A percentile compares a stretch with the other conserved stretches of the same genome.
Conservation (phyloP, 805 yeast species). For the Ogataea glucozyma region DNA sequence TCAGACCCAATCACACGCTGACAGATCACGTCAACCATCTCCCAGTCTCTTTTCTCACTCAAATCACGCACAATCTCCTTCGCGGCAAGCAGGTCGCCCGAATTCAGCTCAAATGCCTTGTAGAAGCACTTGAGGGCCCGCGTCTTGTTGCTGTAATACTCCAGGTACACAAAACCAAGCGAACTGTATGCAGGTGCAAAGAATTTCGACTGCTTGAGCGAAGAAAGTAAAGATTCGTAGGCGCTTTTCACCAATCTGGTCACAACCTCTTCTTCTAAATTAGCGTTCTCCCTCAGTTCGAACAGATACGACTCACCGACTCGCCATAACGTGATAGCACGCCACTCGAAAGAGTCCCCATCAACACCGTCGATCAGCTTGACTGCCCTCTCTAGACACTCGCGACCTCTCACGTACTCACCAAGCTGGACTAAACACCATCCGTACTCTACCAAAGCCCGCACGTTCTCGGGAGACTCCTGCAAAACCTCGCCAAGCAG, state of each 20-base stretch:
- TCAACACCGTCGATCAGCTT: slow-evolving; percentile 49
- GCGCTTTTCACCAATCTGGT: slow-evolving; percentile 44
- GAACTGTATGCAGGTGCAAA: slow-evolving; percentile 82
- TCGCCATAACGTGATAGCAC: slow-evolving; percentile 70
- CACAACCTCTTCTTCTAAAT: slow-evolving; percentile 22
- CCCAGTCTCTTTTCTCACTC: slow-evolving; percentile 75
- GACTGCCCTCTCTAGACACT: slow-evolving; percentile 47
- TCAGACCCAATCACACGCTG: slow-evolving; percentile 65
- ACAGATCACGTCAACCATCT: slow-evolving; percentile 73
- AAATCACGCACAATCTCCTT: slow-evolving; percentile 69
- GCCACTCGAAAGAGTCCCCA: slow-evolving; percentile 50
- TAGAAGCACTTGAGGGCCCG: slow-evolving; percentile 85
- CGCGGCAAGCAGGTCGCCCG: slow-evolving; percentile 75
- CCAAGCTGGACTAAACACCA: slow-evolving; percentile 73
- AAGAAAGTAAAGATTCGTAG: slow-evolving; percentile 55
- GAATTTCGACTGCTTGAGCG: slow-evolving; percentile 63
- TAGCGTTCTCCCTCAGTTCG: slow-evolving; percentile 25
- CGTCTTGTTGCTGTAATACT: slow-evolving; percentile 53
- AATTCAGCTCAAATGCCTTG: slow-evolving; percentile 86
- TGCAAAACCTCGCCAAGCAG: slow-evolving; percentile 53
- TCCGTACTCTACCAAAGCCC: slow-evolving; percentile 67
- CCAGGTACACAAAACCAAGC: slow-evolving; percentile 71
- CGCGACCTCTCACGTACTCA: slow-evolving; percentile 52
- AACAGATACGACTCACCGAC: slow-evolving; percentile 64
- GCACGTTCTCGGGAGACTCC: slow-evolving; percentile 51